Percentiles rank a stretch among this genome's conserved stretches.
These are phyloP conservation scores for Cladosporium oxysporum DNA, from an alignment of 2,329 filamentous ascomycete genomes.

Conservation along the genomic window DNA sequence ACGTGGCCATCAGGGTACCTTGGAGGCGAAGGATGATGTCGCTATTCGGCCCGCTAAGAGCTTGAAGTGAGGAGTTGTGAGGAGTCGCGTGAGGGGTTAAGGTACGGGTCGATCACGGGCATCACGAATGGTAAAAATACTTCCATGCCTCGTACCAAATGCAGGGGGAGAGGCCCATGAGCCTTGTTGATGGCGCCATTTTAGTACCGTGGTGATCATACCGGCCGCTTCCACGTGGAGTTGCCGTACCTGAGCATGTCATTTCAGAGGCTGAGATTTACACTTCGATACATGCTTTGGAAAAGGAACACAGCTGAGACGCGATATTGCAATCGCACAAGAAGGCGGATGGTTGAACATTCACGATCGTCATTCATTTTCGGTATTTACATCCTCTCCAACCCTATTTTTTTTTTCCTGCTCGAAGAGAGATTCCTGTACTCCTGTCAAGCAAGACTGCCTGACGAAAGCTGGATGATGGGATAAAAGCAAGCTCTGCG, in stretches of 20 bases:
- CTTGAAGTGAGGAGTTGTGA: slow-evolving; percentile 13
- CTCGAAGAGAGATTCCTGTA: background rate
- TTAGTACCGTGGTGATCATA: slow-evolving; percentile 17
- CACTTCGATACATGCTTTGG: background rate
- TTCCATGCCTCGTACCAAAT: background rate
- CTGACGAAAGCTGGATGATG: background rate
- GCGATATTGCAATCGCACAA: background rate
- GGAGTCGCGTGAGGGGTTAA: slow-evolving; percentile 10
- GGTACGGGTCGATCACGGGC: slow-evolving; percentile 5
- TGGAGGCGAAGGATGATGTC: slow-evolving; percentile 1
- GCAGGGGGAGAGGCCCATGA: background rate
- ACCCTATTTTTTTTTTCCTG: background rate
- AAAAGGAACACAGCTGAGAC: background rate
- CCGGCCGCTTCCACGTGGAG: slow-evolving; percentile 1
- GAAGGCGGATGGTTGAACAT: background rate
- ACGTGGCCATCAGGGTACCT: slow-evolving; percentile 7
- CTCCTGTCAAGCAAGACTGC: too few species aligned
- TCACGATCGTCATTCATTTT: slow-evolving; percentile 16
- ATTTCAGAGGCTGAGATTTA: background rate
- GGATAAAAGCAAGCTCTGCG: background rate
- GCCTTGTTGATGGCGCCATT: slow-evolving; percentile 7
- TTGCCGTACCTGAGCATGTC: background rate
- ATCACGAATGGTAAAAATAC: background rate
- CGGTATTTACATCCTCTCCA: slow-evolving; percentile 9
- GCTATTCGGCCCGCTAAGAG: slow-evolving; percentile 7